Evolutionary conservation across 2,329 filamentous ascomycete species (phyloP), one percentile per base, ranked within the genome.

Genomic region (Claviceps monticola): DNA sequence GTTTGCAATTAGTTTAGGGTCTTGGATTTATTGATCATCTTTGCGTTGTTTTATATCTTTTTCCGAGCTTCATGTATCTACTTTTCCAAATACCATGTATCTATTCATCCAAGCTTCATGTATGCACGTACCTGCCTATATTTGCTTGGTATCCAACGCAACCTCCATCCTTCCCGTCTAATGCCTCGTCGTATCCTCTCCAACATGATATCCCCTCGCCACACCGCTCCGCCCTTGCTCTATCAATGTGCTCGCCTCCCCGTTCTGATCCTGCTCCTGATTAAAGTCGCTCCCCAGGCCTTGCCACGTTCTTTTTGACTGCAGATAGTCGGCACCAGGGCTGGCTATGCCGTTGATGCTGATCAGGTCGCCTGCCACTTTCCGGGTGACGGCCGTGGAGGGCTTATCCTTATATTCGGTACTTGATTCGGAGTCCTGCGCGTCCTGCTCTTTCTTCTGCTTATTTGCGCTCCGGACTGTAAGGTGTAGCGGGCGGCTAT

Each of bases 211-310:
- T 0, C 91, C 93, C 60, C 87, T 82, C 37, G 93, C 93, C 52
- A 97, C 82, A 16, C 93, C 93, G 57, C 83, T 85, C 57, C 88
- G 79, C 1, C 93, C 93, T 67, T 96, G 83, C 62, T 95, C 88
- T 53, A 98, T 78, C 17, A 79, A 65, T 1, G 85, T 83, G 52
- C 85, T 71, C n/a, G 71, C 69, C 50, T 79, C n/a, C 17, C n/a
- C 39, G 19, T 13, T 19, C n/a, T 42, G n/a, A 17, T 11, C 16
- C 17, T 42, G 8, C 9, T n/a, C 74, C 14, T 71, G 71, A n/a
- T 69, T 57, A 60, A 89, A 94, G 64, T 98, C 93, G 55, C 81
- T 95, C 0, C 93, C 93, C 23, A 98, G 69, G 0, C 93, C 93
- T 62, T 85, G 85, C 93, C 93, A 98, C 4, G 88, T 95, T 52